Conservation (phyloP, 495 filamentous ascomycete genomes). For the Penicillium soppii region DNA sequence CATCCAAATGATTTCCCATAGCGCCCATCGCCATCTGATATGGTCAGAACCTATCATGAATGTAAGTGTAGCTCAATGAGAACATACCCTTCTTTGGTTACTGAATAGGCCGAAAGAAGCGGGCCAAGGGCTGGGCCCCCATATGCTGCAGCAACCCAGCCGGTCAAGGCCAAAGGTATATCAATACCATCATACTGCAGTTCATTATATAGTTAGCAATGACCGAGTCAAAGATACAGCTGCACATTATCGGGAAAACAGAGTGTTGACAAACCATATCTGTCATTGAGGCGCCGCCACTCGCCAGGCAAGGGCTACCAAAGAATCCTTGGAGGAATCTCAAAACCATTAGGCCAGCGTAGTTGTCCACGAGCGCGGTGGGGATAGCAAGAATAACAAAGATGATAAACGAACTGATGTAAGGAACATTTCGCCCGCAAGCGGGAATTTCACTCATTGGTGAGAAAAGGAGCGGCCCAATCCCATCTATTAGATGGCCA, state of each 20-base stretch:
- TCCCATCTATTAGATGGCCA: neutral
- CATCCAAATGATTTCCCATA: slow-evolving; percentile 50
- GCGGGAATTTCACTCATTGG: slow-evolving; percentile 46
- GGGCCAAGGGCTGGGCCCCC: slow-evolving; percentile 54
- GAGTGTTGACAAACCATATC: slow-evolving; percentile 42
- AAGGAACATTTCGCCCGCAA: slow-evolving; percentile 46
- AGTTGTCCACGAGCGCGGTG: slow-evolving; percentile 37
- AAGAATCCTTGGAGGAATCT: slow-evolving; percentile 52
- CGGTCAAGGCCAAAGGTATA: slow-evolving; percentile 46
- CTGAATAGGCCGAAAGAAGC: slow-evolving; percentile 54
- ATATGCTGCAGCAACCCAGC: slow-evolving; percentile 47
- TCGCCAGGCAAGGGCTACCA: slow-evolving; percentile 45
- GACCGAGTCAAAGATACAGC: no score
- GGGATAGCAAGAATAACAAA: slow-evolving; percentile 45
- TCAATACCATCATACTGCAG: slow-evolving; percentile 20
- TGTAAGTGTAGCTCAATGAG: neutral
- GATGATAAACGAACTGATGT: slow-evolving; percentile 42
- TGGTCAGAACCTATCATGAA: neutral
- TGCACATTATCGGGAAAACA: neutral
- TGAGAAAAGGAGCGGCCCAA: slow-evolving; percentile 37
- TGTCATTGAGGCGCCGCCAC: slow-evolving; percentile 49
- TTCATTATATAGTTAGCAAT: neutral
- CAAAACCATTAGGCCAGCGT: slow-evolving; percentile 40
- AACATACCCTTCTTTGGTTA: slow-evolving; percentile 36
- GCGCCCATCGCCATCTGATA: slow-evolving; percentile 49